These are phyloP conservation scores for Wallacemonas sp. DNA, from an alignment of 208 protist genomes.

Conservation along the genomic window DNA sequence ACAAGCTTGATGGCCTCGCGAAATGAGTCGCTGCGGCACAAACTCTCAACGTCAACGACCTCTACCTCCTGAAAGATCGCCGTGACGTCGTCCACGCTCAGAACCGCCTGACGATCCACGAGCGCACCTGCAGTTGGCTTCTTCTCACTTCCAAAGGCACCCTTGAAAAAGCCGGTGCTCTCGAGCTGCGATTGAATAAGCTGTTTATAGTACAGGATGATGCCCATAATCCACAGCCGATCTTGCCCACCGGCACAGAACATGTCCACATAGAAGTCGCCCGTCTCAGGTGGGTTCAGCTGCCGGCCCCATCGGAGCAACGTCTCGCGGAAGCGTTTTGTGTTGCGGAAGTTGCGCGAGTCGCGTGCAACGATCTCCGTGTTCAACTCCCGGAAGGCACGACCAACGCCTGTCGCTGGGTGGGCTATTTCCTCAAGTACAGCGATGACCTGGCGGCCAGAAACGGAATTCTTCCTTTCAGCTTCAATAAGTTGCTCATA, in stretches of 20 bases:
- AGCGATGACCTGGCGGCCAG: neutral
- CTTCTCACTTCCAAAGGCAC: neutral
- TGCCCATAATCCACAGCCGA: neutral
- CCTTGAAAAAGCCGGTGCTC: conserved; percentile 5
- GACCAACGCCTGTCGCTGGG: neutral
- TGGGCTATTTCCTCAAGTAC: neutral
- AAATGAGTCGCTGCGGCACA: neutral
- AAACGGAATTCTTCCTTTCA: neutral
- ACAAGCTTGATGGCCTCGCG: neutral
- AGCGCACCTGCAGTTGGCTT: neutral
- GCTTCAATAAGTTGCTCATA: neutral
- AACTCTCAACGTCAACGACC: neutral
- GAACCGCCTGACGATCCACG: neutral
- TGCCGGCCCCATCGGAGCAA: conserved; percentile 18
- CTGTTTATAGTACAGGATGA: conserved; percentile 1
- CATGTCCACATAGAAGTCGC: conserved; percentile 6
- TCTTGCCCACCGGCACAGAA: neutral
- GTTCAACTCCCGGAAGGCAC: conserved; percentile 21
- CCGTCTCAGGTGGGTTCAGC: neutral
- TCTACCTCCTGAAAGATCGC: neutral
- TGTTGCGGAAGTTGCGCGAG: conserved; percentile 25
- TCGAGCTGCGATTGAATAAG: neutral
- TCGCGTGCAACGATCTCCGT: conserved; percentile 25
- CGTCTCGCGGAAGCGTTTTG: conserved; percentile 14
- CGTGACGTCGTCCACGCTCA: neutral